Percentiles rank a stretch among this genome's conserved stretches.
Conservation (phyloP, 2,329 filamentous ascomycete species). For the Chaetomiaceae sp. region DNA sequence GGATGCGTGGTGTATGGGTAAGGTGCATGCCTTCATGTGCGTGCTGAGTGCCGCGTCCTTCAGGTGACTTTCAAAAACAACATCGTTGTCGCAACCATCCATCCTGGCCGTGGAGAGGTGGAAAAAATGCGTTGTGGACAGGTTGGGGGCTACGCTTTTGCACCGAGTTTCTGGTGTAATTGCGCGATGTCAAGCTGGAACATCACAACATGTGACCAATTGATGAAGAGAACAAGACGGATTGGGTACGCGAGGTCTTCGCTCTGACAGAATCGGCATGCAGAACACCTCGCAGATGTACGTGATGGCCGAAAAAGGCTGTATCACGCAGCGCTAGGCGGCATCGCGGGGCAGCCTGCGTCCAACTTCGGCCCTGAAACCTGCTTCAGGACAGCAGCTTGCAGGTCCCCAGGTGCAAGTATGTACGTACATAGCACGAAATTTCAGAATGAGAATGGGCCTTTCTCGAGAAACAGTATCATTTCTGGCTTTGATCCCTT, state of each 20-base stretch:
- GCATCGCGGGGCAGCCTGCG: not conserved
- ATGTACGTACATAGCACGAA: too few species aligned
- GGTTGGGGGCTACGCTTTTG: too few species aligned
- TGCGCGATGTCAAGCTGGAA: not conserved
- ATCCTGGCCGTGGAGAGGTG: too few species aligned
- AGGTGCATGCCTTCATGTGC: too few species aligned
- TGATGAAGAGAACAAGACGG: not conserved
- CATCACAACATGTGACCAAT: not conserved
- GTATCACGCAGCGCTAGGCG: not conserved
- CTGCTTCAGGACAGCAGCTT: not conserved
- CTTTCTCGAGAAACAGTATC: too few species aligned
- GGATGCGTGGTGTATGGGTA: too few species aligned
- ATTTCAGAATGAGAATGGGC: too few species aligned
- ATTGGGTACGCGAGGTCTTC: not conserved
- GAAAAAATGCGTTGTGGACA: not conserved
- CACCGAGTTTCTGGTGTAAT: not conserved
- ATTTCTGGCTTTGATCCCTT: too few species aligned
- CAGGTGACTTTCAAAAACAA: too few species aligned
- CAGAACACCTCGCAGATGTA: not conserved
- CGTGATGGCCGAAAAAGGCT: not conserved
- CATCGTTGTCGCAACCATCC: too few species aligned
- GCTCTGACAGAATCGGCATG: not conserved
- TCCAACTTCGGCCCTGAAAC: not conserved
- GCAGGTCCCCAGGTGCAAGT: not conserved
- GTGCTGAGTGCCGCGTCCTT: too few species aligned